Base-by-base conservation (phyloP, 768 basidiomycete genomes). In the Mycena vitilis region DNA sequence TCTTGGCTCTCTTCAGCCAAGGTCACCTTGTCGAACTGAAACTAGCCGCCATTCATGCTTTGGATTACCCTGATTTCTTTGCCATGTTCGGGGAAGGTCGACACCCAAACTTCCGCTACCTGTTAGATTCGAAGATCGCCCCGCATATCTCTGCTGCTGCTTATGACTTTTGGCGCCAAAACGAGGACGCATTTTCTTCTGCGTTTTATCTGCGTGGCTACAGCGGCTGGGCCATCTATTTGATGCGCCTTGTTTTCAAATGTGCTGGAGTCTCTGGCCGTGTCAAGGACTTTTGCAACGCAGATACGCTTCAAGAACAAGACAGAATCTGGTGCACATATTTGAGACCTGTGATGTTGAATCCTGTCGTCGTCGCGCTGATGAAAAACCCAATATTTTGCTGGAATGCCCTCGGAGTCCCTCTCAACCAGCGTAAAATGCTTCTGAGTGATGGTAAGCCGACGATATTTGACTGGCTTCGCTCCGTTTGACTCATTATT, bases 391-490 rank as follows among this genome's bases (percentile, higher is more conserved):
- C 84, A 30, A 68, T 81, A 18, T 90, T 88, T 76, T 90, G 88
- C 69, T 94, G 93, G 92, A 91, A 91, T 73, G 91, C 91, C 0
- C 79, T 94, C 22, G 92, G 92, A 22, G 92, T 94, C 6, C 91
- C 92, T 5, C 78, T 82, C 68, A 90, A 90, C 73, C 90, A 92
- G 78, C 82, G 89, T 65, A 80, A 81, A 65, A 87, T 89, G 84
- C 77, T 91, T 58, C 71, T 89, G 45, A 74, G 84, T 10, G 86
- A 87, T 23, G 62, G 62, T 56, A 63, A 23, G 51, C n/a, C 30
- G 36, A 22, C 34, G 10, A 0, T 34, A 15, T 52, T 23, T 25
- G 44, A 18, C 36, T 16, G n/a, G n/a, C n/a, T n/a, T 52, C 37
- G 15, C n/a, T 18, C 52, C 16, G 36, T 16, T 40, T 2, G n/a